These are phyloP conservation scores for Leishmania tropica DNA, from an alignment of 208 protist genomes.

Conservation along the genomic window DNA sequence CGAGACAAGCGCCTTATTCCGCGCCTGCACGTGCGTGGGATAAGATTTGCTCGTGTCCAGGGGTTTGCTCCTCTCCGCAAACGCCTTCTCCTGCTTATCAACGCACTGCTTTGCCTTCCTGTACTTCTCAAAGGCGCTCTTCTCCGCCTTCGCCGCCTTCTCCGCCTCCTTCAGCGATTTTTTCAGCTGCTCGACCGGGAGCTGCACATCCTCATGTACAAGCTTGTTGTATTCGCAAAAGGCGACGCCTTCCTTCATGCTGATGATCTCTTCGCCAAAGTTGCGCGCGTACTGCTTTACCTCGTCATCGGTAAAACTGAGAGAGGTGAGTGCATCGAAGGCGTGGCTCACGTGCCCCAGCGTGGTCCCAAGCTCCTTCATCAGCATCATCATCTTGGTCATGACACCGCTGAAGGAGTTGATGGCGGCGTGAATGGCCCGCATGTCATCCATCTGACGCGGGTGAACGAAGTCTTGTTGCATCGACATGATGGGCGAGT, in stretches of 20 bases:
- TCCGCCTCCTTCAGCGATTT: conserved; percentile 33
- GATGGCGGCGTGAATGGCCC: conserved; percentile 22
- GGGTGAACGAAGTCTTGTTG: conserved; percentile 39
- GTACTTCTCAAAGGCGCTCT: conserved; percentile 33
- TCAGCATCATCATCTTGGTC: conserved; percentile 55
- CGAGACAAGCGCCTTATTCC: conserved; percentile 22
- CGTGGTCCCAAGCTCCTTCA: conserved; percentile 61
- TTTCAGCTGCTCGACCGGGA: conserved; percentile 38
- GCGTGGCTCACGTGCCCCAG: conserved; percentile 50
- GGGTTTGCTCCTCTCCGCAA: conserved; percentile 42
- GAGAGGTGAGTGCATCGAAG: conserved; percentile 48
- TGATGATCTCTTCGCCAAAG: conserved; percentile 39
- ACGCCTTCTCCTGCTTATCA: conserved; percentile 49
- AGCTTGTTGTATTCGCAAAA: conserved; percentile 62
- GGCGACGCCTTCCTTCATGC: conserved; percentile 48
- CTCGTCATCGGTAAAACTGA: conserved; percentile 41
- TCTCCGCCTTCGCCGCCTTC: conserved; percentile 20
- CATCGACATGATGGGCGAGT: conserved; percentile 31
- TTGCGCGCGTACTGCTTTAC: conserved; percentile 40
- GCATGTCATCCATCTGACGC: conserved; percentile 43
- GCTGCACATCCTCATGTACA: conserved; percentile 55
- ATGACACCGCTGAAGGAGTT: conserved; percentile 47
- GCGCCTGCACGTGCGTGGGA: conserved; percentile 6
- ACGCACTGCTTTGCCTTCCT: conserved; percentile 35
- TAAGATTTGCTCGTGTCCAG: conserved; percentile 45